These are phyloP conservation scores for Leccinum uliginosum DNA, from an alignment of 768 basidiomycete species.

Conservation along the genomic window DNA sequence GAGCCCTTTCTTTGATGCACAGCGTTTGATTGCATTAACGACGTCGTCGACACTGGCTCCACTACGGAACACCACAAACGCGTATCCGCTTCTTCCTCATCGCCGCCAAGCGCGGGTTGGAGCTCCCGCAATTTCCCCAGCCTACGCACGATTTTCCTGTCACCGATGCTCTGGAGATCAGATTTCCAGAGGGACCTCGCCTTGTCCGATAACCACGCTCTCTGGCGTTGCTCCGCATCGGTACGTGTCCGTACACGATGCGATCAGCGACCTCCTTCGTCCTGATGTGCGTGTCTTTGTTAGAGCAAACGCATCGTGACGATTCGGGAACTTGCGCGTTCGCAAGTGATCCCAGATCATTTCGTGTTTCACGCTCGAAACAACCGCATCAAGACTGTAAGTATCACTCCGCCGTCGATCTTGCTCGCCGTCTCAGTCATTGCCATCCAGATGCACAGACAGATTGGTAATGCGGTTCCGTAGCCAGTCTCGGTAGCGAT, in stretches of 20 bases:
- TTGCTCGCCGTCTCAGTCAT: not conserved
- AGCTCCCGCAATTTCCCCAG: slow-evolving; percentile 37
- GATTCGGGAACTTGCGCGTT: slow-evolving; percentile 72
- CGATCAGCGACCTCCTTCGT: slow-evolving; percentile 57
- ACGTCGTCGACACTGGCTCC: slow-evolving; percentile 8
- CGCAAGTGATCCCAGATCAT: slow-evolving; percentile 78
- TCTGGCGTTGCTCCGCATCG: slow-evolving; percentile 53
- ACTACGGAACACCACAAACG: slow-evolving; percentile 44
- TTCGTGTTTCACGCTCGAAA: slow-evolving; percentile 57
- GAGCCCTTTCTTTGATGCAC: slow-evolving; percentile 5
- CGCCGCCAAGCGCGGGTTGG: slow-evolving; percentile 33
- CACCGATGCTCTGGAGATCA: slow-evolving; percentile 45
- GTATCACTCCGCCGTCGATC: slow-evolving; percentile 20
- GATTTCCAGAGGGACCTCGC: slow-evolving; percentile 37
- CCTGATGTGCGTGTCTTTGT: not conserved
- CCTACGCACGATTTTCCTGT: slow-evolving; percentile 42
- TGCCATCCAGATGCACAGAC: slow-evolving; percentile 61
- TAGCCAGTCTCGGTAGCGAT: slow-evolving; percentile 60
- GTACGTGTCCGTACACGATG: slow-evolving; percentile 62
- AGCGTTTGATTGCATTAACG: not conserved
- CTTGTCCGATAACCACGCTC: slow-evolving; percentile 43
- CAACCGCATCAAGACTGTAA: slow-evolving; percentile 56
- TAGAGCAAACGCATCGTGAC: slow-evolving; percentile 70
- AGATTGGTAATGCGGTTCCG: slow-evolving; percentile 80
- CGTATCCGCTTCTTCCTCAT: slow-evolving; percentile 50